Evolutionary conservation across 495 filamentous ascomycete genomes (phyloP).

Genomic region (Aspergillus avenaceus): DNA sequence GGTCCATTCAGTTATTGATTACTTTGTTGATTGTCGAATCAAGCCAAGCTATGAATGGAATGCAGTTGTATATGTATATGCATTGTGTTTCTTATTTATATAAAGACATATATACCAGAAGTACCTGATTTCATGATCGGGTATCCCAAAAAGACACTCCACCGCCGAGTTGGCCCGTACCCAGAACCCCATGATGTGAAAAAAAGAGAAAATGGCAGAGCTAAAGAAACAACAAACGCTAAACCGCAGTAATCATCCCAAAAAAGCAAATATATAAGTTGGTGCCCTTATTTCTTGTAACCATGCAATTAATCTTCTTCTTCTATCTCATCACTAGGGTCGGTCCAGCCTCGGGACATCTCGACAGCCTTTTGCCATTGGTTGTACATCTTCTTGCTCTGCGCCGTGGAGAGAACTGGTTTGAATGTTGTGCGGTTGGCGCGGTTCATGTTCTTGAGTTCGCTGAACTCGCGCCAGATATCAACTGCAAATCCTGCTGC

Average conservation of each 20-base stretch:
- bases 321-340: conserved; percentile 40
- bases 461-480: conserved; percentile 76
- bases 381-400: conserved; percentile 65
- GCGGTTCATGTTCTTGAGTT: conserved; percentile 75
- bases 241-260: conserved; percentile 6
- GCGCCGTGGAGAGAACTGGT: conserved; percentile 56
- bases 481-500: conserved; percentile 84
- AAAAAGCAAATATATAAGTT: conserved; percentile 4
- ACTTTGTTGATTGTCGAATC: too few species aligned
- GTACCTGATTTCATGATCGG: conserved; percentile 3
- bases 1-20: too few species aligned
- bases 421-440: conserved; percentile 70
- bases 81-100: background rate
- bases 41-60: too few species aligned
- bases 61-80: too few species aligned
- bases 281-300: conserved; percentile 3
- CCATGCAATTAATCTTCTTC: conserved; percentile 18
- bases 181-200: conserved; percentile 5
- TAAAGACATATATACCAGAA: background rate
- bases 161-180: conserved; percentile 5
- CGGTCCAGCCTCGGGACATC: conserved; percentile 84
- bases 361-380: conserved; percentile 85
- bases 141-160: conserved; percentile 13
- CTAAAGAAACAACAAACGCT: conserved; percentile 3
- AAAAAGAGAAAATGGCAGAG: conserved; percentile 1